Percentiles rank a stretch among this genome's conserved stretches.
Evolutionary conservation across 2,329 filamentous ascomycete genomes (phyloP).

Genomic region (Apiospora aurea): DNA sequence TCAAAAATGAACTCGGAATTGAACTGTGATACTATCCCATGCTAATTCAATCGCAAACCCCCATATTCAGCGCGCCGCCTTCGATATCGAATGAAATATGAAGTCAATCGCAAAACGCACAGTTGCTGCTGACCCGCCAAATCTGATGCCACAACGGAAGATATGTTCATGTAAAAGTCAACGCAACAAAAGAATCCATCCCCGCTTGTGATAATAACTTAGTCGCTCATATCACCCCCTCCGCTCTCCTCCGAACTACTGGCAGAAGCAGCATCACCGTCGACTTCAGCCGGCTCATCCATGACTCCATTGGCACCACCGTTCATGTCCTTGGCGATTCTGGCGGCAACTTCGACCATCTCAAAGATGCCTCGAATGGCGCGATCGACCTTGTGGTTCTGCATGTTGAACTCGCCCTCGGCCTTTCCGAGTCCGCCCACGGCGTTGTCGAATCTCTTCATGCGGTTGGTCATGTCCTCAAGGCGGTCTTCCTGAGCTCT

Average conservation of each 20-base stretch:
- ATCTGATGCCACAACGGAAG: not conserved
- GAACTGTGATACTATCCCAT: conserved; percentile 2
- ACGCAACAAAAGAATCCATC: not conserved
- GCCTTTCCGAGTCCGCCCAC: not conserved
- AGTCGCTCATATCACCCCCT: not conserved
- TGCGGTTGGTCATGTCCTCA: conserved; percentile 13
- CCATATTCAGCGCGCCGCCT: not conserved
- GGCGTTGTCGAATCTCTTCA: conserved; percentile 17
- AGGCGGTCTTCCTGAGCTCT: conserved; percentile 25
- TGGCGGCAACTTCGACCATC: conserved; percentile 22
- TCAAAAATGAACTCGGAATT: not conserved
- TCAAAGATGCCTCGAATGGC: conserved; percentile 21
- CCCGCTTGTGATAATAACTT: not conserved
- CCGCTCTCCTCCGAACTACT: not conserved
- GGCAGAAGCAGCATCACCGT: not conserved
- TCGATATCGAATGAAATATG: not conserved
- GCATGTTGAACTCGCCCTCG: conserved; percentile 13
- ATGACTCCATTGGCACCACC: not conserved
- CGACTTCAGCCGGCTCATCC: not conserved
- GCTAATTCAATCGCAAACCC: not conserved
- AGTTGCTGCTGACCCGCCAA: not conserved
- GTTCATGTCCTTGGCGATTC: conserved; percentile 19
- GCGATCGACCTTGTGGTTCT: not conserved
- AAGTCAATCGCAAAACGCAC: not conserved
- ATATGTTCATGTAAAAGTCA: not conserved